Conservation (phyloP, 1,139 yeast genomes). For the Yamadazyma mexicana region DNA sequence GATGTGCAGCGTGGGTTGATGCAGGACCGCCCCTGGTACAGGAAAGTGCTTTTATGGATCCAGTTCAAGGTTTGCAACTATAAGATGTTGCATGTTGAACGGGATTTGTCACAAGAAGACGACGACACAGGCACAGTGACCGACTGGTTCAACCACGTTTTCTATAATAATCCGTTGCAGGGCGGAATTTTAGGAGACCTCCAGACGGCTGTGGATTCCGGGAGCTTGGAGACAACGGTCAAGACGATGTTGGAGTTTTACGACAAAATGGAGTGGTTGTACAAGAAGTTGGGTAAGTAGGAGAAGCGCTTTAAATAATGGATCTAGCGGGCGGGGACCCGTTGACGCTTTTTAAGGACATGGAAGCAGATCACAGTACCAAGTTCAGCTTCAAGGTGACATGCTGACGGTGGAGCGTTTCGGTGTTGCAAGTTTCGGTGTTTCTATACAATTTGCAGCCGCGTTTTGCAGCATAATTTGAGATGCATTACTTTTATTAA, state of each 20-base stretch:
- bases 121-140: slow-evolving; percentile 5
- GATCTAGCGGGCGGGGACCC: too few relatives aligned
- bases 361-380: too few relatives aligned
- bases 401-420: too few relatives aligned
- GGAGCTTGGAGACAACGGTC: slow-evolving; percentile 27
- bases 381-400: too few relatives aligned
- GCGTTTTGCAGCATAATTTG: too few relatives aligned
- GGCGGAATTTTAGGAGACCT: slow-evolving; percentile 22
- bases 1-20: slow-evolving; percentile 48
- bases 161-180: slow-evolving; percentile 15
- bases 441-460: too few relatives aligned
- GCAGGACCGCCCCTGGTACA: slow-evolving; percentile 74
- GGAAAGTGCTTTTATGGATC: slow-evolving; percentile 58
- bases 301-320: too few relatives aligned
- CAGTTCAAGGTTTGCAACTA: slow-evolving; percentile 56
- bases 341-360: too few relatives aligned
- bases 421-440: too few relatives aligned
- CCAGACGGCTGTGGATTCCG: slow-evolving; percentile 21
- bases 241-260: slow-evolving; percentile 31
- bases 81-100: slow-evolving; percentile 53
- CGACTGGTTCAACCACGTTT: slow-evolving; percentile 25
- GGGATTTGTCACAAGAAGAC: slow-evolving; percentile 21
- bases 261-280: slow-evolving; percentile 33
- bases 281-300: slow-evolving; percentile 12
- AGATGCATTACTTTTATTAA: slow-evolving; percentile 1